Base-by-base conservation (phyloP, 108 stramenopile species). In the Cyclotella atomus region DNA sequence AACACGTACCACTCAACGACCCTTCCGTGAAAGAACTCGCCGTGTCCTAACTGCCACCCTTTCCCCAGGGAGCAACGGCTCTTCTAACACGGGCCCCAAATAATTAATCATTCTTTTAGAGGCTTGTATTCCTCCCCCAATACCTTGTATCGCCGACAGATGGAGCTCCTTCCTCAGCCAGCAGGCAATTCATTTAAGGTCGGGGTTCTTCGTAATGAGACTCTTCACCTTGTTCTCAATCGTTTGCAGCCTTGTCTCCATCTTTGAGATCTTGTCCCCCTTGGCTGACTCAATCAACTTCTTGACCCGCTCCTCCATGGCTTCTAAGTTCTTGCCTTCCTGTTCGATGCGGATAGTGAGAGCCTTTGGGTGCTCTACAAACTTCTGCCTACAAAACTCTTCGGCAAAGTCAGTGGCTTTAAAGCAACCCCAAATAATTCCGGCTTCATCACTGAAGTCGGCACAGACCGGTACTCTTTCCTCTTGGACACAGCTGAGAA, bases 21-120 rank as follows among this genome's bases (percentile, higher is more conserved):
- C 63, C 44, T 28, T 65, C 24, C 63, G 43, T 16, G 44, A 38
- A 3, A 65, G 44, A 17, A 65, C 63, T 15, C 60, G 33, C 2
- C 38, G 3, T n/a, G 36, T 36, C 34, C 60, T 36, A 61, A 61
- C 34, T 41, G 38, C 63, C 44, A 65, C 63, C 63, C 21, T 65
- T 46, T 65, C 63, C 63, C 63, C 63, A 27, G 44, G 63, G 9
- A 44, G n/a, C 36, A 44, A 20, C 23, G 3, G 3, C 17, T 19
- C 23, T 46, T 65, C 44, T 25, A 19, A 4, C 60, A 41, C 38
- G 60, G 38, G 9, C 60, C 32, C 60, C 34, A 41, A 36, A 36
- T 3, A 21, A 20, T 61, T 61, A 23, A 12, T 61, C 36, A 34
- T 61, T 9, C n/a, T 36, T 23, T 61, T 61, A 41, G 17, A n/a